Evolutionary conservation across 768 basidiomycete species (phyloP), one percentile per base, ranked within the genome.

Genomic region (Mycena sanguinolenta): DNA sequence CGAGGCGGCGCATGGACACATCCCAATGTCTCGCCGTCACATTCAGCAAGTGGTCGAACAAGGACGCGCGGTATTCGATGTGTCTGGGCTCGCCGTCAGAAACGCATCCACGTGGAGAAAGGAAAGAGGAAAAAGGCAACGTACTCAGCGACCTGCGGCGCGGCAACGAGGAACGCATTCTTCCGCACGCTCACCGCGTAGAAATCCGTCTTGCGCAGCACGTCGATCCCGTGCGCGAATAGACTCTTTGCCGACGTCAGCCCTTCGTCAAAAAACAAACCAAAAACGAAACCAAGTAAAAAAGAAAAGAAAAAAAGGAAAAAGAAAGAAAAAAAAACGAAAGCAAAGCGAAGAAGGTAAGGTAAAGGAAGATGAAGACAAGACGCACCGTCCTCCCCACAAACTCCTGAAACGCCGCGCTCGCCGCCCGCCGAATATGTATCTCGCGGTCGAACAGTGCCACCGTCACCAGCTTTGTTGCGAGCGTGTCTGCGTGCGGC

Each of bases 371-470:
- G 10, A 34, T 10, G 32, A 58, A 60, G 44, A 46, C 36, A 14
- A 55, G 30, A 80, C 91, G 79, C 76, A 98, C 97, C 83, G 93
- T 92, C 77, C 98, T 85, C 16, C 98, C 98, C 44, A 98, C 98
- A 76, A 93, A 92, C 82, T 99, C 98, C 81, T 99, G 98, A 78
- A 95, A 99, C 16, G 97, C 95, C 21, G 98, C 98, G 79, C 97
- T 99, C 16, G 97, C 97, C 17, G 98, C 97, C 73, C 98, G 84
- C 28, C 98, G 88, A 64, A 99, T 96, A 70, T 95, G 95, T 32
- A 98, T 90, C 80, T 99, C 98, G 36, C 98, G 89, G 83, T 99
- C 98, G 77, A 90, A 97, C 34, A 95, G 82, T 1, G 97, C 90
- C 28, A 95, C 93, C 27, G 89, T 88, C n/a, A 91, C 89, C 68